Evolutionary conservation across 2,329 filamentous ascomycete genomes (phyloP).

Genomic region (Calonectria leucothoes): DNA sequence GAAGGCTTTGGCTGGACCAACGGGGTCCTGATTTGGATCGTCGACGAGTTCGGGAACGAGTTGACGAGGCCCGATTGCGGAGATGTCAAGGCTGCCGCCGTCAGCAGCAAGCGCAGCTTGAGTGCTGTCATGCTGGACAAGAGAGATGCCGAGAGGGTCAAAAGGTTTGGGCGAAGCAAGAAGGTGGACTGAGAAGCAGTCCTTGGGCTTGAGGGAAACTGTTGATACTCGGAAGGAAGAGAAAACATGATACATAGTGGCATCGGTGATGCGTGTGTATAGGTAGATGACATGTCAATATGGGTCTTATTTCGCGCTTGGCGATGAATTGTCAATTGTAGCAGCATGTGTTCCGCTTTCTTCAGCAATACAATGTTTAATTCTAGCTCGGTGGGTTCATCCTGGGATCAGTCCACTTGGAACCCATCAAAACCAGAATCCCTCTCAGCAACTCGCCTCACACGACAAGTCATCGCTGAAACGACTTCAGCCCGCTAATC

Average conservation of each 20-base stretch:
- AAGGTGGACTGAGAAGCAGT: constrained; percentile 23
- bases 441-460: no score
- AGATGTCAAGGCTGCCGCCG: constrained; percentile 56
- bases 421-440: no score
- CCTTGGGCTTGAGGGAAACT: neutral
- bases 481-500: no score
- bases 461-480: no score
- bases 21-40: constrained; percentile 74
- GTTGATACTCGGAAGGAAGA: neutral
- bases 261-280: neutral
- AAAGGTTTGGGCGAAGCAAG: constrained; percentile 55
- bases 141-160: constrained; percentile 60
- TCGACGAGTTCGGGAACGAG: constrained; percentile 69
- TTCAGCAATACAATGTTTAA: neutral
- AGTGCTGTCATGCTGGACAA: constrained; percentile 59
- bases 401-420: neutral
- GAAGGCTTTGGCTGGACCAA: constrained; percentile 80
- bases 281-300: neutral
- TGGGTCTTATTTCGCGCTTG: neutral
- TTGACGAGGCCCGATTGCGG: constrained; percentile 68
- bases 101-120: constrained; percentile 47
- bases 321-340: neutral
- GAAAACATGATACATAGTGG: neutral
- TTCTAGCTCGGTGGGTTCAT: neutral
- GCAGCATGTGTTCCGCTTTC: neutral